Conservation (phyloP, 1,139 yeast species). For the Blastobotrys apis region DNA sequence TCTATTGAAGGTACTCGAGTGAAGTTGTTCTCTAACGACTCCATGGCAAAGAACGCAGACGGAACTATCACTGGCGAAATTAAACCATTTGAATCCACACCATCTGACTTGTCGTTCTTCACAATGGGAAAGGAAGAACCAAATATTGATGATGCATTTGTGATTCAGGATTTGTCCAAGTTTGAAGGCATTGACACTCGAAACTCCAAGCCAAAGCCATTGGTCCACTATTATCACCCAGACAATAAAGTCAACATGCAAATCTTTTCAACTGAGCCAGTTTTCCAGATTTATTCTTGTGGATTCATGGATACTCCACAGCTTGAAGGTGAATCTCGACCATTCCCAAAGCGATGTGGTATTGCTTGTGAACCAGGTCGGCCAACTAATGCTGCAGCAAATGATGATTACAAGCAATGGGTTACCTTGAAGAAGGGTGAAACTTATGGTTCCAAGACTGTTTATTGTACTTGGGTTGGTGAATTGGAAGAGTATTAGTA, state of each 20-base stretch:
- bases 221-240: slow-evolving; percentile 49
- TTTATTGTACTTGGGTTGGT: slow-evolving; percentile 34
- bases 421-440: slow-evolving; percentile 52
- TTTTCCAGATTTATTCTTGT: slow-evolving; percentile 66
- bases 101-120: slow-evolving; percentile 27
- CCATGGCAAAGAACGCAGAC: slow-evolving; percentile 40
- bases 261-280: slow-evolving; percentile 59
- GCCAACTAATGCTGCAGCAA: slow-evolving; percentile 53
- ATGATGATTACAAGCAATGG: slow-evolving; percentile 46
- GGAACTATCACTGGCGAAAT: slow-evolving; percentile 52
- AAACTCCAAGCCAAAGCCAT: slow-evolving; percentile 34
- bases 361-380: slow-evolving; percentile 64
- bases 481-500: slow-evolving; percentile 15
- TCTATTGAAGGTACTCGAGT: slow-evolving; percentile 33
- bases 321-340: slow-evolving; percentile 34
- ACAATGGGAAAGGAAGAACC: slow-evolving; percentile 36
- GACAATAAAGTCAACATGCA: slow-evolving; percentile 42
- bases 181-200: slow-evolving; percentile 43
- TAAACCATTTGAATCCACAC: slow-evolving; percentile 31
- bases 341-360: slow-evolving; percentile 48
- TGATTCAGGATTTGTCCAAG: slow-evolving; percentile 36
- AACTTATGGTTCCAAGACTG: slow-evolving; percentile 50
- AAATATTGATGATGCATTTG: slow-evolving; percentile 50
- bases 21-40: slow-evolving; percentile 32
- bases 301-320: slow-evolving; percentile 42